Evolutionary conservation across 2,329 filamentous ascomycete species (phyloP), one percentile per base, ranked within the genome.

Genomic region (Tolypocladium endophyticum): DNA sequence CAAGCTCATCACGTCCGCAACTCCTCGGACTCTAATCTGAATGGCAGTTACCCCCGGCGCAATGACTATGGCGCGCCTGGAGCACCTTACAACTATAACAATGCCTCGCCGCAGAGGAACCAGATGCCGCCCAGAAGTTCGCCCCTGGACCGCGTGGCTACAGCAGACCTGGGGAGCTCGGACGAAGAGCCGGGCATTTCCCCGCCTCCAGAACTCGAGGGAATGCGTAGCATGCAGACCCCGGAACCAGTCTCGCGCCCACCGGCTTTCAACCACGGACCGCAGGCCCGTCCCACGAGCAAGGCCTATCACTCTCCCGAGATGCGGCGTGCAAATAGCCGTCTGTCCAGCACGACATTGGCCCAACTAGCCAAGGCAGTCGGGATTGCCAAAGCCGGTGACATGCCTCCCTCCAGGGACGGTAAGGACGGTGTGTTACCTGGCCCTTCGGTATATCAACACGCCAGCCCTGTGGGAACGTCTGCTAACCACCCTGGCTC

Each of bases 271-370:
- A 82, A 85, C 55, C 90, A 96, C 72, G 81, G 82, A 43, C 84
- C 92, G 16, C 85, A 88, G 61, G 82, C 87, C 57, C 82, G 84
- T 56, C 92, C 92, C 6, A 78, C 80, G 1, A 85, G 82, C 61
- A 84, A 71, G 53, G 89, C 89, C 0, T 85, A 89, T 65, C 85
- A 90, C 60, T 87, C 90, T 36, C 84, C 88, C 18, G 90, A 94
- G 69, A 79, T 93, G 67, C 87, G 89, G 63, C 86, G 86, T 64
- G 90, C 89, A 57, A 94, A 91, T 66, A 92, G 88, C 65, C 87
- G 91, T 28, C 86, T 97, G 71, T 96, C 94, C 33, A 83, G 81
- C 65, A 86, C 86, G 1, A 97, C 93, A 0, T 79, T 97, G 54
- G 82, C 87, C 53, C 91, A 97, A 70, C 80, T 97, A 70, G 85